Evolutionary conservation across 2,329 filamentous ascomycete genomes (phyloP), one percentile per base, ranked within the genome.

Genomic region (Arthrinium phaeospermum): DNA sequence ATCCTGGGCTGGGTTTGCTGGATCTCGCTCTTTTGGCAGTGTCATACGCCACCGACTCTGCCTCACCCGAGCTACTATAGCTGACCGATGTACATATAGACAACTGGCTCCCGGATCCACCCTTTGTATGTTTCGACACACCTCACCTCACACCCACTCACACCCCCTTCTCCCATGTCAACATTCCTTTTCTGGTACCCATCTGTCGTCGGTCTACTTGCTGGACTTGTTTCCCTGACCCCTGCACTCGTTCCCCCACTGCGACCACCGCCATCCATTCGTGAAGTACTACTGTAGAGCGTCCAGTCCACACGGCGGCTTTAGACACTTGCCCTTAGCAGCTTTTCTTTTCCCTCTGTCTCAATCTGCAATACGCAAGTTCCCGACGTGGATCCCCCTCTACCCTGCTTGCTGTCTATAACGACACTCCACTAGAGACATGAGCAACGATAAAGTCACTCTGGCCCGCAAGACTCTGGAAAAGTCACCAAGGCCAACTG

Each of bases 371-470:
- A 72, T 75, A 75, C 77, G 80, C 82, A 80, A 77, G 76, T 80
- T 80, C 79, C 81, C 81, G 79, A 82, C 79, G 78, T 81, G 79
- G 80, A 78, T 78, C 78, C 57, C 77, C 79, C 78, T 73, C 75
- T 81, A 76, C 78, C 78, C 78, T 78, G 78, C 57, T 64, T 64
- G 19, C 34, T 41, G 78, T 72, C 76, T 76, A 77, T 78, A 77
- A 78, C 75, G 77, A 78, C 79, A 79, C 78, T 79, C 78, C 76
- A 72, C 78, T 78, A 78, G 78, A 80, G 77, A 82, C 79, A 80
- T 83, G 81, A 83, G 78, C 80, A 80, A 81, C 75, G 78, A 81
- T 79, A 80, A 81, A 80, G 78, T 78, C 78, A 75, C 77, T 77
- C 76, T 77, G 76, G 81, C 78, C 81, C 78, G 76, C 78, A 74